These are phyloP conservation scores for Scutellaria minor DNA, from an alignment of 257 asterid species.

Conservation along the genomic window DNA sequence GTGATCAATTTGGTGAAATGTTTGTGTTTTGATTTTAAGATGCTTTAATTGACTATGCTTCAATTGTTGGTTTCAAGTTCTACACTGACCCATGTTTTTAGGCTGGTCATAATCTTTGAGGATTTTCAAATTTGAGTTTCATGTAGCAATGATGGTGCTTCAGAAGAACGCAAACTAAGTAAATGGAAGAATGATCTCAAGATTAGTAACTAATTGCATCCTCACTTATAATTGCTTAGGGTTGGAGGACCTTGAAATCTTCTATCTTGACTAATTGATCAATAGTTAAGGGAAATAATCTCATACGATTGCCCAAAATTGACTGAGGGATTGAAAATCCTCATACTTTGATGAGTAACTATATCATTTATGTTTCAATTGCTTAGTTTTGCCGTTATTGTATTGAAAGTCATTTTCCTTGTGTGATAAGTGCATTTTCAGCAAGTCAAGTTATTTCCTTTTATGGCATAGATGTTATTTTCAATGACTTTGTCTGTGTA, in stretches of 20 bases:
- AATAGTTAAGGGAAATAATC: not conserved
- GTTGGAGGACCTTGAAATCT: conserved; percentile 2
- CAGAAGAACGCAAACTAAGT: conserved; percentile 16
- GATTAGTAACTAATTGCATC: conserved; percentile 19
- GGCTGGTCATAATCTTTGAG: conserved; percentile 5
- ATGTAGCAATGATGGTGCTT: conserved; percentile 24
- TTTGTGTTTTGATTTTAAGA: not conserved
- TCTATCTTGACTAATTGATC: conserved; percentile 18
- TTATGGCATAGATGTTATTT: not conserved
- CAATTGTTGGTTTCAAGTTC: conserved; percentile 11
- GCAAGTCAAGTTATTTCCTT: not conserved
- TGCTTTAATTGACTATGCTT: conserved; percentile 10
- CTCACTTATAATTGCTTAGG: conserved; percentile 19
- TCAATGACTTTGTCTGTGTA: conserved; percentile 10
- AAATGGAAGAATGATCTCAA: conserved; percentile 22
- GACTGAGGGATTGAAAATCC: conserved; percentile 12
- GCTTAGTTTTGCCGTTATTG: conserved; percentile 5
- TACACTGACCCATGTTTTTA: conserved; percentile 26
- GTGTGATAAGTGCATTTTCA: not conserved
- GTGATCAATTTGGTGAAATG: conserved; percentile 7
- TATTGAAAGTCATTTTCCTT: conserved; percentile 20
- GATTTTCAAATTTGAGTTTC: conserved; percentile 20
- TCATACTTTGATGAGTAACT: conserved; percentile 3
- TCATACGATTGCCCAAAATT: not conserved
- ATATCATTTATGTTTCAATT: not conserved